Percentiles rank a stretch among this genome's conserved stretches.
phyloP scores from a whole-genome alignment of 306 rosid genomes.

The Quercus dentata region DNA sequence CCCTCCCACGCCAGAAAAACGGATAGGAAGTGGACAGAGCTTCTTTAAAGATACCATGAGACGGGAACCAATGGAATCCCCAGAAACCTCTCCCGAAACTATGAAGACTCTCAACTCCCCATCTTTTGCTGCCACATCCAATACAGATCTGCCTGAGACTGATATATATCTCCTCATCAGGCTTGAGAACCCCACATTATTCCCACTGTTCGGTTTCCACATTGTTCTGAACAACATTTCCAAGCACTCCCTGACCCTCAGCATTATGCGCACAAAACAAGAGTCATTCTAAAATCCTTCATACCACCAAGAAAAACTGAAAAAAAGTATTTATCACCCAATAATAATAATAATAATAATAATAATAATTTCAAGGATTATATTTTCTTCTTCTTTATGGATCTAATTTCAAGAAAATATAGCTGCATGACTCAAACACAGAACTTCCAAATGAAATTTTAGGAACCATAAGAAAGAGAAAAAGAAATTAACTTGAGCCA shows the following conservation, averaged over 20 bases:
- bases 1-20: constrained; percentile 91
- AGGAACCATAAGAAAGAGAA: no score
- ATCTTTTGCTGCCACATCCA: constrained; percentile 57
- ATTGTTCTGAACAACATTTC: constrained; percentile 32
- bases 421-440: background rate
- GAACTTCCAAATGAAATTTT: no score
- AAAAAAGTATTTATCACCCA: background rate
- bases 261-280: constrained; percentile 15
- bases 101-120: constrained; percentile 83
- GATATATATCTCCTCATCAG: constrained; percentile 23
- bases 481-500: no score
- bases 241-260: background rate
- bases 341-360: background rate
- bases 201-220: constrained; percentile 22
- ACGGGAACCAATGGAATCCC: constrained; percentile 85
- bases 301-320: background rate
- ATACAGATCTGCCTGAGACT: constrained; percentile 24
- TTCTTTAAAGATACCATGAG: constrained; percentile 66
- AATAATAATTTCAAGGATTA: background rate
- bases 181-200: constrained; percentile 19
- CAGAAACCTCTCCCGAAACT: constrained; percentile 88
- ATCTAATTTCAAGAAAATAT: background rate
- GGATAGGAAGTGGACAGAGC: constrained; percentile 57
- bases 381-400: no score
- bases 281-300: background rate